Evolutionary conservation across 2,329 filamentous ascomycete genomes (phyloP), one percentile per base, ranked within the genome.

Genomic region (Phialemoniopsis sp.): DNA sequence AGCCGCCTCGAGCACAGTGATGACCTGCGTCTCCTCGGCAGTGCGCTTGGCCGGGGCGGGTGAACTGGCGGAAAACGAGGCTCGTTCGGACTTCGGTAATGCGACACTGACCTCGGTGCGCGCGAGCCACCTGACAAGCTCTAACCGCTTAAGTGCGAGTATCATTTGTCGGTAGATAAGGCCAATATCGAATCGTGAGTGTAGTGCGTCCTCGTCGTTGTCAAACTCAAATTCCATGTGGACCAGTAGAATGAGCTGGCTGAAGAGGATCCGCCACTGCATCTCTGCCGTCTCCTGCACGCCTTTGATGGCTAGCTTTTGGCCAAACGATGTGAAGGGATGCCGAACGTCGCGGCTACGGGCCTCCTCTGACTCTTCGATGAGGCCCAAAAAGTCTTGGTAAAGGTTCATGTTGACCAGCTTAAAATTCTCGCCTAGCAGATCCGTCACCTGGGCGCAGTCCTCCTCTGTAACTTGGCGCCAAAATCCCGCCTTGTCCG

Each of bases 181-280:
- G 36, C 85, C 79, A 42, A 93, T 83, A 19, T 83, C 77, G 8
- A 87, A 67, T 15, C 72, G 64, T 30, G 71, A 63, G 47, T 77
- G 74, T 28, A 81, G 68, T 3, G 78, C 78, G 13, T 86, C 78
- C 31, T 88, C 81, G 32, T 84, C 80, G 47, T 82, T 78, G 42
- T 90, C 85, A 38, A 87, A 77, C 55, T 93, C 88, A 30, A 82
- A 83, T 57, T 93, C 85, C 73, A 97, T 85, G 59, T 96, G 89
- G 9, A 93, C 76, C 13, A 95, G 72, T 7, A 98, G 73, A 3
- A 93, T 74, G 3, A 97, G 68, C 42, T 97, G 78, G 54, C 91
- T 89, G 46, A 94, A 80, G 37, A 94, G 80, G 8, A 93, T 70
- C 43, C 79, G 79, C 64, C 82, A 82, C 43, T 86, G 84, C 26